Evolutionary conservation across 139 green algal species (phyloP).

Genomic region (Penium margaritaceum): DNA sequence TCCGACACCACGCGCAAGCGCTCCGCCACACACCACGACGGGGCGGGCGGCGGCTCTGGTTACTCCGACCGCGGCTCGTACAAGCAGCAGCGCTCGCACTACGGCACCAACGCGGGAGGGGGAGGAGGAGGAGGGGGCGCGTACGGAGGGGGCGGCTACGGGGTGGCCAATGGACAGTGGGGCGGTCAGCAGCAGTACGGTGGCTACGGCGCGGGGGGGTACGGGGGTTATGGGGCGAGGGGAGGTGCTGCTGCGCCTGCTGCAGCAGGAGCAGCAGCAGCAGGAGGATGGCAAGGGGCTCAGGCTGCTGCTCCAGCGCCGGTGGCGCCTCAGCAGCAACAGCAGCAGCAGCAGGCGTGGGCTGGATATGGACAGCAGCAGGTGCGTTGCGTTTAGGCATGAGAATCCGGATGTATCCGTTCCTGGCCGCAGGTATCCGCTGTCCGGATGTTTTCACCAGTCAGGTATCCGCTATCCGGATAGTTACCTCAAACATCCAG

Average conservation of each 20-base stretch:
- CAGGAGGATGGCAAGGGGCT: too few species aligned
- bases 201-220: too few species aligned
- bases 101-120: not conserved
- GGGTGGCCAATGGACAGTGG: not conserved
- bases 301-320: not conserved
- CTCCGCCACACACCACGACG: not conserved
- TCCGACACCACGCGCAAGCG: not conserved
- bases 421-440: too few species aligned
- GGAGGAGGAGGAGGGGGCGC: not conserved
- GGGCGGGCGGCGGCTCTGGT: not conserved
- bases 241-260: too few species aligned
- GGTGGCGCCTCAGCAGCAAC: not conserved
- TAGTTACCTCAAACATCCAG: too few species aligned
- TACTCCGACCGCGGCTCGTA: not conserved
- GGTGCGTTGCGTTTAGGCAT: too few species aligned
- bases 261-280: too few species aligned
- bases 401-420: too few species aligned
- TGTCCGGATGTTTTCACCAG: too few species aligned
- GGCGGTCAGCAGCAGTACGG: not conserved
- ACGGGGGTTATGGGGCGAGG: too few species aligned
- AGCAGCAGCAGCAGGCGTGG: not conserved
- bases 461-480: too few species aligned
- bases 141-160: not conserved
- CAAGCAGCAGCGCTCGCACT: slow-evolving; percentile 5
- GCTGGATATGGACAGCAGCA: not conserved